A percentile compares a stretch with the other conserved stretches of the same genome.
Evolutionary conservation across 345 rosid species (phyloP).

Genomic region (Eucalyptus regnans): DNA sequence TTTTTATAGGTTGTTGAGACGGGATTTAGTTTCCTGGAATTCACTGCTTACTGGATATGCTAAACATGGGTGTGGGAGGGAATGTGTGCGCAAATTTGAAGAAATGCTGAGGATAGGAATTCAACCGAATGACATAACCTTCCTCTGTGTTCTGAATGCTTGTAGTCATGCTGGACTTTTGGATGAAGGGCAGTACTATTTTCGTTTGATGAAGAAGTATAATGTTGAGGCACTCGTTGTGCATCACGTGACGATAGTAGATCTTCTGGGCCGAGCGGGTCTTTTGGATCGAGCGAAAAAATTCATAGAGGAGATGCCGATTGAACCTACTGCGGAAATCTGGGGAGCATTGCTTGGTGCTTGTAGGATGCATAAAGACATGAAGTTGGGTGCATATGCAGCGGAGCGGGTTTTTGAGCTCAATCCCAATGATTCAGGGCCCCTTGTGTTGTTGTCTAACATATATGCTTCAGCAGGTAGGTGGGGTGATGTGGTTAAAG

Average conservation of each 20-base stretch:
- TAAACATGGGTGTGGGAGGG: conserved; percentile 38
- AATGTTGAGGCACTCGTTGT: conserved; percentile 21
- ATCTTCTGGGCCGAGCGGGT: conserved; percentile 66
- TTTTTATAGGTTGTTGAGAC: conserved; percentile 32
- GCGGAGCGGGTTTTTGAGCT: conserved; percentile 43
- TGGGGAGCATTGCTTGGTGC: conserved; percentile 63
- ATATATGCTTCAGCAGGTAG: conserved; percentile 52
- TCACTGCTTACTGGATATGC: conserved; percentile 44
- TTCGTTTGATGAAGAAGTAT: conserved; percentile 34
- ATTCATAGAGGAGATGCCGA: conserved; percentile 45
- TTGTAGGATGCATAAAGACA: conserved; percentile 59
- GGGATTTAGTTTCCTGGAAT: conserved; percentile 54
- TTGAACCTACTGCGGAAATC: conserved; percentile 39
- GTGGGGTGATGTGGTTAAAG: conserved; percentile 47
- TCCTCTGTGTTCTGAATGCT: conserved; percentile 48
- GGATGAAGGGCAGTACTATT: conserved; percentile 35
- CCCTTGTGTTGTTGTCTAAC: conserved; percentile 43
- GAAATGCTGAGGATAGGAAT: conserved; percentile 29
- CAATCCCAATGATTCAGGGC: conserved; percentile 44
- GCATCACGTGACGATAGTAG: conserved; percentile 46
- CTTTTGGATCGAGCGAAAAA: conserved; percentile 26
- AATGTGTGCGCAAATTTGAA: conserved; percentile 23
- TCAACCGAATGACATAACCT: conserved; percentile 42
- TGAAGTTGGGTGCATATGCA: conserved; percentile 44
- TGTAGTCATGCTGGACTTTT: conserved; percentile 62